A percentile compares a stretch with the other conserved stretches of the same genome.
These are phyloP conservation scores for Patellifolia procumbens DNA, from an alignment of 179 eudicot species.

Conservation along the genomic window DNA sequence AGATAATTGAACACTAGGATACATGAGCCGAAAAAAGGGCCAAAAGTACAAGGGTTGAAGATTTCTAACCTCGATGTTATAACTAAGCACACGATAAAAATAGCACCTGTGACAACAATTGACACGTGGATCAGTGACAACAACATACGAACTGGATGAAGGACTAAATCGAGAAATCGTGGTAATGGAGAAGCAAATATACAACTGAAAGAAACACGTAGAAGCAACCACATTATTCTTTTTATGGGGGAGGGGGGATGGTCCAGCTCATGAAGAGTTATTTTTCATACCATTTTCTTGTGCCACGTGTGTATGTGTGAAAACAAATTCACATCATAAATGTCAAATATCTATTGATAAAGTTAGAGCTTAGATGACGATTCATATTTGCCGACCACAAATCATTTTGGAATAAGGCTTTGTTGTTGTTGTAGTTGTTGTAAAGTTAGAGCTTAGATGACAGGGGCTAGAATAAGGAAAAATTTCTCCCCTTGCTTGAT, in stretches of 20 bases:
- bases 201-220: not conserved
- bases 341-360: too few species aligned
- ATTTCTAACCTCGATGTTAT: slow-evolving; percentile 79
- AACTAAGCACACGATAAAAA: slow-evolving; percentile 72
- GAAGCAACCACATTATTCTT: too few species aligned
- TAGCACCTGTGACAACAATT: slow-evolving; percentile 69
- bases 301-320: not conserved
- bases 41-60: not conserved
- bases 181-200: not conserved
- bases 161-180: not conserved
- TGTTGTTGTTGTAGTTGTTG: too few species aligned
- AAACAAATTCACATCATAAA: too few species aligned
- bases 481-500: not conserved
- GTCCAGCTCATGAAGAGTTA: not conserved
- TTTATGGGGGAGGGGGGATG: not conserved
- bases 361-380: too few species aligned
- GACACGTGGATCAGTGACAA: slow-evolving; percentile 9
- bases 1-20: slow-evolving; percentile 1
- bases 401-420: too few species aligned
- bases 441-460: too few species aligned
- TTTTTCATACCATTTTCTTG: not conserved
- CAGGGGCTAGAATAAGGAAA: not conserved
- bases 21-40: slow-evolving; percentile 17
- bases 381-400: too few species aligned
- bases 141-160: not conserved